Conservation (phyloP, 129 eudicot species). For the Helianthus annuus region DNA sequence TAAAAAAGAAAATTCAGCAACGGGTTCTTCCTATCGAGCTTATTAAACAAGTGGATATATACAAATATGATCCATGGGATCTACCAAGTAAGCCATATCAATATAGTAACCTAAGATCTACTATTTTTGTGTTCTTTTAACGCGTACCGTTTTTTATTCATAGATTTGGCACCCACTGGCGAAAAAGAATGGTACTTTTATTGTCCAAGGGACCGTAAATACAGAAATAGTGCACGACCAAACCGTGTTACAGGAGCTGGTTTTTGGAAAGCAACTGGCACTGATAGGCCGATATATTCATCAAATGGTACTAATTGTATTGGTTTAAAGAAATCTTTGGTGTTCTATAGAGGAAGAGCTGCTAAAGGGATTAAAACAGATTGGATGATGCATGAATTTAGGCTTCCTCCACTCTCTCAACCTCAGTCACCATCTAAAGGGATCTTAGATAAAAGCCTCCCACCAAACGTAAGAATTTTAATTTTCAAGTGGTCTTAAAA, state of each 20-base stretch:
- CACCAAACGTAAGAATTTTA: conserved; percentile 53
- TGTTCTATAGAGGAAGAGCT: conserved; percentile 90
- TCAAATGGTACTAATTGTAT: conserved; percentile 79
- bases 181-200: conserved; percentile 98
- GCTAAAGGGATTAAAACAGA: conserved; percentile 93
- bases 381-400: conserved; percentile 99
- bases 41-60: conserved; percentile 44
- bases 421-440: conserved; percentile 56
- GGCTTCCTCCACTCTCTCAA: conserved; percentile 57
- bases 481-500: not conserved
- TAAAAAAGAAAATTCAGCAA: conserved; percentile 40
- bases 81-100: conserved; percentile 36
- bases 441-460: conserved; percentile 57
- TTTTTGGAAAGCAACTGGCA: conserved; percentile 98
- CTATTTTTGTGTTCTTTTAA: not conserved
- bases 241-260: conserved; percentile 94
- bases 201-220: conserved; percentile 94
- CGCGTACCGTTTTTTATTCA: not conserved
- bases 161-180: conserved; percentile 83
- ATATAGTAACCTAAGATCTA: not conserved
- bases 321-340: conserved; percentile 84
- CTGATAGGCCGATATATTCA: conserved; percentile 89
- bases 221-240: conserved; percentile 86
- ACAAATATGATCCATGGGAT: conserved; percentile 47
- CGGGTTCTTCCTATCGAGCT: conserved; percentile 36